Evolutionary conservation across 1,139 yeast genomes (phyloP).

Genomic region (Arxiozyma bovina): DNA sequence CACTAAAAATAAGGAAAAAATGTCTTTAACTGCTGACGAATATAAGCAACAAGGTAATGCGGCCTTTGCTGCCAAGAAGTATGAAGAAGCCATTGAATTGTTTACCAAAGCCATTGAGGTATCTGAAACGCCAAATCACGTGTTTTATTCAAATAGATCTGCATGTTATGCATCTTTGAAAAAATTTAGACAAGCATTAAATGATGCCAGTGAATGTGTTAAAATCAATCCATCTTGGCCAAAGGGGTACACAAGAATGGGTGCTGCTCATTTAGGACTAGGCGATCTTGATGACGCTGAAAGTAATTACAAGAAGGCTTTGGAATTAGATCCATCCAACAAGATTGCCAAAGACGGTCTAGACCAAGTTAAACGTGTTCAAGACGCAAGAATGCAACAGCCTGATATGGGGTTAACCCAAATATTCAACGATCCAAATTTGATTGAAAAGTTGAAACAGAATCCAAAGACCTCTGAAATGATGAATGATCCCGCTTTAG

Average conservation of each 20-base stretch:
- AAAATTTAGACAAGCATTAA: conserved; percentile 61
- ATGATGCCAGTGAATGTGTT: conserved; percentile 78
- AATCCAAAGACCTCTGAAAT: conserved; percentile 84
- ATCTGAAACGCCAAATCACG: conserved; percentile 79
- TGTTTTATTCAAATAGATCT: conserved; percentile 86
- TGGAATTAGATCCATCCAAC: conserved; percentile 72
- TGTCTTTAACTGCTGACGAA: conserved; percentile 50
- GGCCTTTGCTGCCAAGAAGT: conserved; percentile 83
- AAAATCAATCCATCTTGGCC: conserved; percentile 81
- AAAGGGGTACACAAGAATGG: conserved; percentile 89
- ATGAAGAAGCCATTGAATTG: conserved; percentile 63
- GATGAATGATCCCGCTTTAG: conserved; percentile 82
- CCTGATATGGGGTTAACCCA: conserved; percentile 74
- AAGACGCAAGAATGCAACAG: conserved; percentile 28
- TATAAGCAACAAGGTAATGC: conserved; percentile 81
- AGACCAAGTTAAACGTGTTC: conserved; percentile 44
- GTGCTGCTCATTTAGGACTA: conserved; percentile 83
- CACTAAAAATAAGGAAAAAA: not conserved
- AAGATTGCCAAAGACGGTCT: conserved; percentile 85
- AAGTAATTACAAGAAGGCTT: conserved; percentile 65
- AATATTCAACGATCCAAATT: conserved; percentile 72
- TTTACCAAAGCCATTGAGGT: conserved; percentile 84
- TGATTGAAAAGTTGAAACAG: conserved; percentile 62
- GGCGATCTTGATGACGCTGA: conserved; percentile 68
- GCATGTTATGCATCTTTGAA: conserved; percentile 80